Base-by-base conservation (phyloP, 2,329 filamentous ascomycete genomes). In the Diatrype stigma region DNA sequence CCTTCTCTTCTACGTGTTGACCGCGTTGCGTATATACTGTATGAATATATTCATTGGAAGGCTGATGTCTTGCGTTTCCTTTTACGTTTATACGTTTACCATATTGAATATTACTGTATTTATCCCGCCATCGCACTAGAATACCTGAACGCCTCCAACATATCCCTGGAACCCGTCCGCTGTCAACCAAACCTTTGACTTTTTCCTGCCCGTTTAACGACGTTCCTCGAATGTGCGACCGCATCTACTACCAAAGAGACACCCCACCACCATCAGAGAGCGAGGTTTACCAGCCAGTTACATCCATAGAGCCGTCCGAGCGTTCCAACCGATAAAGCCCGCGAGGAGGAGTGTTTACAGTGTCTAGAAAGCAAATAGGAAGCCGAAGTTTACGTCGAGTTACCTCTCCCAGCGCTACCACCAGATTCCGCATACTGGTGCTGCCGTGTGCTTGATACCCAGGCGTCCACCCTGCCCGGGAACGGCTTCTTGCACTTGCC, bases 381-480 rank as follows among this genome's bases (percentile, higher is more conserved):
- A 22, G 37, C 12, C 19, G 17, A 40, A 17, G 37, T 12, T 40
- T 5, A 30, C 10, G 10, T 30, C 10, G 26, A 30, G 26, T 30
- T 30, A 30, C 26, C 26, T 30, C 5, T 30, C 10, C 10, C 10
- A 30, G 26, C 26, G 26, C 26, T 30, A 30, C 26, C 5, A 30
- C 26, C 26, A 30, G 10, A 6, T 30, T 30, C 10, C 26, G 10
- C 26, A 30, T 30, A 7, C n/a, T 30, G 26, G 26, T n/a, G 22
- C 30, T 30, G 16, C 30, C 26, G 21, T 49, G 7, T 38, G 10
- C 16, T 23, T 35, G 23, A 2, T 47, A 46, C 52, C 30, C 50
- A 53, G 49, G 47, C 47, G 46, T 57, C 45, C 49, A 48, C 47
- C 50, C 52, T 47, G 51, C 42, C 12, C 40, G 21, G 22, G 21